Base-by-base conservation (phyloP, 2,329 filamentous ascomycete genomes). In the Penicillium sclerotigenum region DNA sequence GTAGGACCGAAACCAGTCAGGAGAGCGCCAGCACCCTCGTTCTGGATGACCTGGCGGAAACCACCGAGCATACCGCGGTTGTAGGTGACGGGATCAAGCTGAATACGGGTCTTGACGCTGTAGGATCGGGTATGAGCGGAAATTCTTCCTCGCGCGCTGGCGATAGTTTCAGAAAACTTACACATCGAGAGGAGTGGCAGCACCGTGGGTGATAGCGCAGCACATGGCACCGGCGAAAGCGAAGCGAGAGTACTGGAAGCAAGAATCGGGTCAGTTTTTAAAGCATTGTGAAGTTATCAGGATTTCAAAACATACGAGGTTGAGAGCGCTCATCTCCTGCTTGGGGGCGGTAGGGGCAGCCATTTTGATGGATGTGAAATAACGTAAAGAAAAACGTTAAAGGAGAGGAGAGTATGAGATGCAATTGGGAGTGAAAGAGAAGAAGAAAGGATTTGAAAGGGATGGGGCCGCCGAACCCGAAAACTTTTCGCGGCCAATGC, bases 151-250 rank as follows among this genome's bases (percentile, higher is more conserved):
- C 20, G 20, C 43, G 36, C 22, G 16, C 34, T 28, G 24, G 40
- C 29, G 5, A 22, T 51, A 37, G 20, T 18, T 42, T 55, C 55
- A 8, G 11, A 41, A 41, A 59, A 90, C 93, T 79, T 94, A 97
- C 93, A 99, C 94, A 89, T 99, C 94, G 79, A 99, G 91, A 74
- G 94, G 94, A 68, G 94, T 99, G 71, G 97, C 87, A 73, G 84
- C 89, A 79, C 93, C 94, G 86, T 99, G 94, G 75, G 94, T 99
- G 81, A 97, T 82, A 70, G 92, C 94, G 81, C 94, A 99, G 87
- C 94, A 97, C 83, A 97, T 82, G 71, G 94, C 94, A 81, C 94
- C 94, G 71, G 94, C 92, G 72, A 99, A 89, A 80, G 94, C 93
- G 82, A 97, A 97, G 80, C 91, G 87, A 71, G 90, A 90, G 87